Base-by-base conservation (phyloP, 495 filamentous ascomycete species). In the Penicillium maclennaniae region DNA sequence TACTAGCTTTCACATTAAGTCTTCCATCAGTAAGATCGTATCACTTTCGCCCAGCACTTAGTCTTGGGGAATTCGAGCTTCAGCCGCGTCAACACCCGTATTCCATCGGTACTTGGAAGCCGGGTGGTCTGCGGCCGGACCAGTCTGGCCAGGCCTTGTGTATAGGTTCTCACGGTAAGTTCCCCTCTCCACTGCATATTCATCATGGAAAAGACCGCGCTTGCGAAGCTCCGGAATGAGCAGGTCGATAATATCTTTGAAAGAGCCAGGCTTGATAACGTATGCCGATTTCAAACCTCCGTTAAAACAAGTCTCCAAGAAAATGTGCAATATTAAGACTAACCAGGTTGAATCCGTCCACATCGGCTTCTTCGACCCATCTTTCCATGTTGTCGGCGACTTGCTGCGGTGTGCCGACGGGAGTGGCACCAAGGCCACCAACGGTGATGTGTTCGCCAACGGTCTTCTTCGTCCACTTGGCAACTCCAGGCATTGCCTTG, bases 261-360 rank as follows among this genome's bases (percentile, higher is more conserved):
- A 87, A 0, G 82, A 81, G 31, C 78, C 76, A 0, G 84, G 84
- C 48, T 81, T 81, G 45, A 84, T 67, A 0, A 79, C 79, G 47
- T 86, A 86, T 21, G 78, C 79, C 79, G 76, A 34, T 7, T 17
- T 5, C 2, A 7, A 36, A 17, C 31, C 31, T 6, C 7, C 16
- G 49, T 56, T n/a, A 60, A 45, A 43, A 43, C 7, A 17, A 19
- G 17, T 28, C n/a, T n/a, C n/a, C 40, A 5, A 7, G 20, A 25
- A 14, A 7, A n/a, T n/a, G 17, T 21, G 19, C 42, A 42, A 20
- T 20, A 37, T 7, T 38, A n/a, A 10, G 12, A 54, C 72, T 49
- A 57, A 78, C 75, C 58, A 85, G 58, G 44, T 84, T 86, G 58
- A 85, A 86, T 17, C 83, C 83, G 67, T 87, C 83, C 14, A 86